Evolutionary conservation across 2,329 filamentous ascomycete genomes (phyloP), one percentile per base, ranked within the genome.

Genomic region (Pseudogymnoascus sp.): DNA sequence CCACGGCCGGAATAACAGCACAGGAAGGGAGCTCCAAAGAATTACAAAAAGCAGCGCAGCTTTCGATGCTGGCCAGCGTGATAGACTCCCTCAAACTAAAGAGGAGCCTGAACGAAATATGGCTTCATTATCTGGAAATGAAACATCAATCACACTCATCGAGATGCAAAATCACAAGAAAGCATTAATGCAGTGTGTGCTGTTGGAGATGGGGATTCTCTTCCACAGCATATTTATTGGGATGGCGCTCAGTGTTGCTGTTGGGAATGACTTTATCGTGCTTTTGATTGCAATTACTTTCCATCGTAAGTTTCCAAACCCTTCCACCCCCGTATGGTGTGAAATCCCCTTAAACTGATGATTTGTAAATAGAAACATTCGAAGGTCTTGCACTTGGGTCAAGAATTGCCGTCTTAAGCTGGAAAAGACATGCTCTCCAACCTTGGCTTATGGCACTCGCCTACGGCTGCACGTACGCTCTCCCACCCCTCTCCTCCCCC

Each of bases 161-260:
- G 71, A 76, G 63, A 71, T 73, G 12, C 71, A 77, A 65, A 78
- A 74, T 14, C 78, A 82, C 72, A 81, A 82, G 68, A 87, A 84
- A 67, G 82, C 86, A 71, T 81, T 88, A 2, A 78, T 90, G 67
- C 88, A 91, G 73, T 90, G 89, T 66, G 82, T 88, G 4, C 79
- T 91, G 2, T 80, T 91, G 4, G 88, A 91, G 72, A 86, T 88
- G 61, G 88, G 88, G 63, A 91, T 91, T 65, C 77, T 91, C 9
- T 91, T 91, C 71, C 88, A 91, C 74, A 89, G 85, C 63, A 81
- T 91, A 62, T 90, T 90, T 71, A 87, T 90, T 61, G 86, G 86
- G 62, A 87, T 89, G 79, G 88, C 87, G 0, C 75, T 90, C 25
- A 87, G 84, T 25, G 86, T 90, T 65, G 86, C 86, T 18, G 82